Conservation (phyloP, 2,329 filamentous ascomycete genomes). For the Trichothecium sympodiale region DNA sequence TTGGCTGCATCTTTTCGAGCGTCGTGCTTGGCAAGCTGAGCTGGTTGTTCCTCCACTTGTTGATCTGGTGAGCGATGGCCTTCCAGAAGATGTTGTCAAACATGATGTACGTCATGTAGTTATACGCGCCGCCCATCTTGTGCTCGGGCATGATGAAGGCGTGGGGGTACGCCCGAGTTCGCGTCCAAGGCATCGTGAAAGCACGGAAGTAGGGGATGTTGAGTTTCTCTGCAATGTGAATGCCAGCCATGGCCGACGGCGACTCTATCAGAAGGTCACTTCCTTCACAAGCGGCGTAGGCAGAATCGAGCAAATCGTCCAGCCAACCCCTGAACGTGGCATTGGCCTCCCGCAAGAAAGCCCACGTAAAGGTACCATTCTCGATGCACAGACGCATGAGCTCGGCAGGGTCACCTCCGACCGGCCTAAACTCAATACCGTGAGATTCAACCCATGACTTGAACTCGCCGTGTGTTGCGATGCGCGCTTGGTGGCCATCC, state of each 20-base stretch:
- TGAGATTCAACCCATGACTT: constrained; percentile 81
- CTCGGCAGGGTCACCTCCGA: constrained; percentile 86
- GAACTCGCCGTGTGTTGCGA: constrained; percentile 89
- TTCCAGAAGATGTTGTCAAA: constrained; percentile 98
- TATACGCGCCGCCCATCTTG: constrained; percentile 92
- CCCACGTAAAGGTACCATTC: constrained; percentile 91
- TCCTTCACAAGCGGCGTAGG: constrained; percentile 74
- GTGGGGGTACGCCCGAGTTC: constrained; percentile 89
- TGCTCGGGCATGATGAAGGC: constrained; percentile 87
- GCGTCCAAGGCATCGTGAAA: constrained; percentile 98
- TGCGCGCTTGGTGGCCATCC: constrained; percentile 76
- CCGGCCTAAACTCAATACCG: constrained; percentile 81
- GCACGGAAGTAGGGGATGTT: constrained; percentile 92
- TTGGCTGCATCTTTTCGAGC: constrained; percentile 84
- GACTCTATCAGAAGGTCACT: constrained; percentile 90
- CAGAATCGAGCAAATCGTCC: constrained; percentile 71
- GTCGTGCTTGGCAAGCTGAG: constrained; percentile 71
- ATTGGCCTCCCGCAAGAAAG: constrained; percentile 81
- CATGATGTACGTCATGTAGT: constrained; percentile 89
- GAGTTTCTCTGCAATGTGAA: constrained; percentile 91
- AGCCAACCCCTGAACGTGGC: constrained; percentile 90
- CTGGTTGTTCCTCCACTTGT: constrained; percentile 77
- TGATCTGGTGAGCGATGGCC: constrained; percentile 81
- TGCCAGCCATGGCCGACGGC: constrained; percentile 92
- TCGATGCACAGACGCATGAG: constrained; percentile 95